Conservation (phyloP, 306 rosid species). For the Pterocarpus santalinus region DNA sequence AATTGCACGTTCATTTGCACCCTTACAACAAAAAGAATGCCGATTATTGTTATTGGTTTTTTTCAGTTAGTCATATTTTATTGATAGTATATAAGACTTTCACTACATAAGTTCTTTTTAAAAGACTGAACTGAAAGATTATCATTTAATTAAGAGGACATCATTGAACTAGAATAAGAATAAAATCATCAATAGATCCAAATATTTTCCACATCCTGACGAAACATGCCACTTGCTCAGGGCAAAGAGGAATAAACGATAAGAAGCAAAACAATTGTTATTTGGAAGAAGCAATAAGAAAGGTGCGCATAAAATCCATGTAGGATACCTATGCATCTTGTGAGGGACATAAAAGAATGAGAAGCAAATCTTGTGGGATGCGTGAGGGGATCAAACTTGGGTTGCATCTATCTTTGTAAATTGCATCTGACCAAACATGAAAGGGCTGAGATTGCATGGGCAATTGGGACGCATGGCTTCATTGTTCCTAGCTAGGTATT, state of each 20-base stretch:
- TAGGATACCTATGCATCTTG: constrained; percentile 38
- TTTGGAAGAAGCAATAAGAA: constrained; percentile 12
- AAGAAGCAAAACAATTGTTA: constrained; percentile 42
- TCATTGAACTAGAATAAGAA: constrained; percentile 29
- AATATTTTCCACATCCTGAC: constrained; percentile 1
- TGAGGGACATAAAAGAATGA: neutral
- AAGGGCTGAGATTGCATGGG: constrained; percentile 26
- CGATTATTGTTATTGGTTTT: neutral
- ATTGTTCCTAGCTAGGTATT: neutral
- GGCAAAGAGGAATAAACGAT: constrained; percentile 2
- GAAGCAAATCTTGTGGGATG: constrained; percentile 65
- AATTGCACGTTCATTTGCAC: too few relatives aligned
- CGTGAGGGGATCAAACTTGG: constrained; percentile 59
- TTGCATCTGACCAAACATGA: constrained; percentile 29
- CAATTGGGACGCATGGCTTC: constrained; percentile 34
- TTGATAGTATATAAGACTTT: neutral
- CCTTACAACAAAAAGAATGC: too few relatives aligned
- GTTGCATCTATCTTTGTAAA: constrained; percentile 26
- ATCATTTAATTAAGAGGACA: neutral
- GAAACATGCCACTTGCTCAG: constrained; percentile 41
- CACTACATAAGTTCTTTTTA: neutral
- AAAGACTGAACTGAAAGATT: neutral
- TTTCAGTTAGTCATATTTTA: neutral
- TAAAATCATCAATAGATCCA: constrained; percentile 44
- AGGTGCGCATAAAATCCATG: constrained; percentile 55